Evolutionary conservation across 768 basidiomycete species (phyloP).

Genomic region (Clavulina sp.): DNA sequence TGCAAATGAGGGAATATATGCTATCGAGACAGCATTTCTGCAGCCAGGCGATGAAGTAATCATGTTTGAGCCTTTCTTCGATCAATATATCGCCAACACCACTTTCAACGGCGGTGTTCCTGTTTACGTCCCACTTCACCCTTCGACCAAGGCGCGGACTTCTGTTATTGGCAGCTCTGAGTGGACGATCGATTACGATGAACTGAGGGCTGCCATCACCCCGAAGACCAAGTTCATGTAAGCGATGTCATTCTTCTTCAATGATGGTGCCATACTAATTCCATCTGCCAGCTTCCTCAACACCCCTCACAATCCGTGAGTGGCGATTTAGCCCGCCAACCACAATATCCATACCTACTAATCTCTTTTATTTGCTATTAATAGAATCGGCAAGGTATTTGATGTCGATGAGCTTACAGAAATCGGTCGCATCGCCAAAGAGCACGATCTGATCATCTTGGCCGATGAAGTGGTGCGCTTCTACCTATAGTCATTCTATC

Average conservation of each 20-base stretch:
- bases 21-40: constrained; percentile 82
- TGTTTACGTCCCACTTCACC: constrained; percentile 89
- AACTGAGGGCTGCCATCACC: constrained; percentile 63
- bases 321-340: background rate
- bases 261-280: background rate
- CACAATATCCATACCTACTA: background rate
- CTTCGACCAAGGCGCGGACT: constrained; percentile 31
- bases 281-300: constrained; percentile 41
- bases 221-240: constrained; percentile 76
- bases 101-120: constrained; percentile 89
- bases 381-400: constrained; percentile 80
- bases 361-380: background rate
- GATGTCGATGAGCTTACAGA: constrained; percentile 61
- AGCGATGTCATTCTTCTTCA: too few relatives aligned
- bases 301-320: constrained; percentile 79
- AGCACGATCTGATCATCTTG: constrained; percentile 85
- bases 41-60: constrained; percentile 93
- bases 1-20: constrained; percentile 96
- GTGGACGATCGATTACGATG: constrained; percentile 82
- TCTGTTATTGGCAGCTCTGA: constrained; percentile 42
- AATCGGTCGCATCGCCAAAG: constrained; percentile 76
- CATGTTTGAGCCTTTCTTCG: constrained; percentile 97
- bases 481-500: background rate
- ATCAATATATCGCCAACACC: constrained; percentile 78
- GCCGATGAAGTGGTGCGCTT: constrained; percentile 82